Evolutionary conservation across 345 rosid species (phyloP), one percentile per base, ranked within the genome.

Genomic region (Citropsis articulata): DNA sequence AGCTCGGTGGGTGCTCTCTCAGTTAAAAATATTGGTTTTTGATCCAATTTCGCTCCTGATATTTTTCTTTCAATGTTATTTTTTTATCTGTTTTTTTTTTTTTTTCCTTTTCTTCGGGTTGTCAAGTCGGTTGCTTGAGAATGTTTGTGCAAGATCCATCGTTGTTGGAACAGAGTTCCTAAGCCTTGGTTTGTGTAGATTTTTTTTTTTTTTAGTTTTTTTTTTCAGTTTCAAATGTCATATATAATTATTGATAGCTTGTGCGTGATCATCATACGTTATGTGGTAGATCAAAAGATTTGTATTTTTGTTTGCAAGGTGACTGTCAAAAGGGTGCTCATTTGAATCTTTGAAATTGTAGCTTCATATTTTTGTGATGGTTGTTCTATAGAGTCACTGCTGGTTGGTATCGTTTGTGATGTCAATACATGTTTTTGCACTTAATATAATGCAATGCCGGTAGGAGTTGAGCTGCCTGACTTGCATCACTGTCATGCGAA

Each of bases 1-100:
- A 64, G 60, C 76, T 78, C 66, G 79, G 88, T 88, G 78, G 83
- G 87, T 81, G 55, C 79, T 77, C 81, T 66, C 75, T 56, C 64
- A 53, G 6, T 74, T 74, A 40, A 7, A 30, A 42, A 21, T 60
- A 25, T 21, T 76, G 21, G 31, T 81, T 80, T 82, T 86, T 85
- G 42, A 77, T 77, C 79, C 60, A 8, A 74, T 60, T 63, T 65
- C 25, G 72, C 33, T 78, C 50, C 73, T 80, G 84, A 81, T 80
- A 80, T 7, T 78, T 81, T 70, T 48, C 62, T 25, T 75, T 78
- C 55, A 53, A 1, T 59, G 61, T 73, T 73, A 66, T 77, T 66
- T 66, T 72, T 10, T 71, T 66, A 75, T 84, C 78, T 81, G 80
- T 61, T 0, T 72, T 75, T 53, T 75, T 77, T 66, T n/a, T 77